These are phyloP conservation scores for Chlorencoelia australis DNA, from an alignment of 2,329 filamentous ascomycete species.

Conservation along the genomic window DNA sequence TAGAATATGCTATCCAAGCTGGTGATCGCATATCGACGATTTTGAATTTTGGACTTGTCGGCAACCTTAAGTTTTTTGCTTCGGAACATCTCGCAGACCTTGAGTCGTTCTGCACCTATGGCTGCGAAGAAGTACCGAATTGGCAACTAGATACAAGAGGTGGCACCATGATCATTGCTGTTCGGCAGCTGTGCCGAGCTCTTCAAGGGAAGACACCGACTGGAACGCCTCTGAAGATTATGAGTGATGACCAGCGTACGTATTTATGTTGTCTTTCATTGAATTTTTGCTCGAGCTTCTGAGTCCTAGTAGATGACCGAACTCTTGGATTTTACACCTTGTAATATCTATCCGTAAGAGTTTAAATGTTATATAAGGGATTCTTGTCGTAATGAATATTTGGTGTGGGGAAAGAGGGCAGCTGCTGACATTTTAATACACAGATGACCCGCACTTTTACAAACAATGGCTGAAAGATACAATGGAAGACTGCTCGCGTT, in stretches of 20 bases:
- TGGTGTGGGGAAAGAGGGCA: too few species aligned
- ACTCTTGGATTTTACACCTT: too few species aligned
- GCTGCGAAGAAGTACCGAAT: constrained; percentile 62
- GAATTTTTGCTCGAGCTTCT: too few species aligned
- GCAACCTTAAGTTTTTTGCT: constrained; percentile 57
- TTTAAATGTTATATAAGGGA: too few species aligned
- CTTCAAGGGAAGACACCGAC: constrained; percentile 63
- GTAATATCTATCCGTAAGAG: too few species aligned
- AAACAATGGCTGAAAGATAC: constrained; percentile 46
- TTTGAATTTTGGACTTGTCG: constrained; percentile 58
- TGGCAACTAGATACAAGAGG: constrained; percentile 65
- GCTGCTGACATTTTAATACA: too few species aligned
- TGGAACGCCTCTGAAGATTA: constrained; percentile 37
- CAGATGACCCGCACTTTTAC: too few species aligned
- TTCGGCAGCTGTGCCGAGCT: constrained; percentile 57
- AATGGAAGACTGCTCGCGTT: constrained; percentile 47
- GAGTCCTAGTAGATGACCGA: too few species aligned
- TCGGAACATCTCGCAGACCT: constrained; percentile 60
- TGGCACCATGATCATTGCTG: constrained; percentile 56
- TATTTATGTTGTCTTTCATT: too few species aligned
- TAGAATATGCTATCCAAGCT: constrained; percentile 55
- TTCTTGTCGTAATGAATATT: too few species aligned
- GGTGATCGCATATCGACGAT: constrained; percentile 65
- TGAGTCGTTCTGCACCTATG: constrained; percentile 59
- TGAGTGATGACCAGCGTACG: constrained; percentile 60